Conservation (phyloP, 345 rosid species). For the Populus tremula region DNA sequence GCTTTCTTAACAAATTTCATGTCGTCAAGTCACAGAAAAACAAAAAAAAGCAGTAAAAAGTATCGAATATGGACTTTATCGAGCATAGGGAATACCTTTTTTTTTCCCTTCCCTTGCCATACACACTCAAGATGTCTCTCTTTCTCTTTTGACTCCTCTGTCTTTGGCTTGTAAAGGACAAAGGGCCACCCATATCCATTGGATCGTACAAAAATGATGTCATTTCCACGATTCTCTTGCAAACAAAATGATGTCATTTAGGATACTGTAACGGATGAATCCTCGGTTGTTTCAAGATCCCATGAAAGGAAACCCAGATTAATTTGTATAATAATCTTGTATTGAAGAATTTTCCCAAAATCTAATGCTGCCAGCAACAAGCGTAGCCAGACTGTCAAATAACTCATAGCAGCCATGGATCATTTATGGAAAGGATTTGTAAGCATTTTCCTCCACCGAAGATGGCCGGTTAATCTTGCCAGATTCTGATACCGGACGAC, state of each 20-base stretch:
- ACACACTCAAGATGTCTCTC: conserved; percentile 18
- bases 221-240: background rate
- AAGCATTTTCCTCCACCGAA: too few species aligned
- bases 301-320: background rate
- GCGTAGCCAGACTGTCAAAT: too few species aligned
- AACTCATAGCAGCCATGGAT: too few species aligned
- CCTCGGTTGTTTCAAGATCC: background rate
- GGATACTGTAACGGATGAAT: background rate
- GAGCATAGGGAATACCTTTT: conserved; percentile 14
- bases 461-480: too few species aligned
- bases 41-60: background rate
- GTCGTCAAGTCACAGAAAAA: conserved; percentile 8
- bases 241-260: background rate
- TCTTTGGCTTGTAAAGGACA: background rate
- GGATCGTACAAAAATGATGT: background rate
- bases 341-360: background rate
- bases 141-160: conserved; percentile 18
- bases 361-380: too few species aligned
- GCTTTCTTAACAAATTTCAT: background rate
- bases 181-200: background rate
- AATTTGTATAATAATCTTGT: background rate
- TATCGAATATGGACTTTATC: conserved; percentile 8
- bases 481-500: too few species aligned
- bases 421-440: too few species aligned
- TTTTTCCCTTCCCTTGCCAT: background rate